phyloP scores from a whole-genome alignment of 345 rosid genomes.

The Gossypium rotundifolium region DNA sequence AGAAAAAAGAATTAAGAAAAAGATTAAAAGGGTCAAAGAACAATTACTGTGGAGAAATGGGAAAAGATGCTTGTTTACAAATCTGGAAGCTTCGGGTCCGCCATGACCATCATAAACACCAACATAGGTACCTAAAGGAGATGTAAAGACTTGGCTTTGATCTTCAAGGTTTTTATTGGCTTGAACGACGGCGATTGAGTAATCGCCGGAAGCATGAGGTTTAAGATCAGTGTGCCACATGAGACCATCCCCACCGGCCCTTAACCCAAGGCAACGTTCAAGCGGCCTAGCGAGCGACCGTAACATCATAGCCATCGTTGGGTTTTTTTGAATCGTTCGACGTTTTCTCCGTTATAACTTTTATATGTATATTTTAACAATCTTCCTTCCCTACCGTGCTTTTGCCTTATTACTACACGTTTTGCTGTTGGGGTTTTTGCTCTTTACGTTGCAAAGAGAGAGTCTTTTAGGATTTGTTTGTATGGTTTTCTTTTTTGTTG shows the following conservation, averaged over 20 bases:
- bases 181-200: constrained; percentile 92
- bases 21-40: not conserved
- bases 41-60: constrained; percentile 65
- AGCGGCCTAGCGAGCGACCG: constrained; percentile 60
- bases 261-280: constrained; percentile 64
- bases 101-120: constrained; percentile 98
- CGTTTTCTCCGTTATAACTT: not conserved
- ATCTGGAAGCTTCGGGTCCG: constrained; percentile 94
- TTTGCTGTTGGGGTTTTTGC: not conserved
- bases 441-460: not conserved
- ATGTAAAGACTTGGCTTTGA: constrained; percentile 80
- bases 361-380: not conserved
- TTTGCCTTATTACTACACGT: not conserved
- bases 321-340: not conserved
- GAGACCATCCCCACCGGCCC: constrained; percentile 57
- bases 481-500: not conserved
- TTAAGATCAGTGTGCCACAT: constrained; percentile 82
- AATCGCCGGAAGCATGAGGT: constrained; percentile 80
- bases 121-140: constrained; percentile 69
- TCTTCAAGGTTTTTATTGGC: constrained; percentile 81
- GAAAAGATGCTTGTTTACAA: constrained; percentile 77
- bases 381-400: not conserved
- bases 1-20: not conserved
- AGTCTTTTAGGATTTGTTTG: not conserved
- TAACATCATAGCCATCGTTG: constrained; percentile 36